phyloP scores from a whole-genome alignment of 2,329 filamentous ascomycete genomes.

The Microdochium nivale region DNA sequence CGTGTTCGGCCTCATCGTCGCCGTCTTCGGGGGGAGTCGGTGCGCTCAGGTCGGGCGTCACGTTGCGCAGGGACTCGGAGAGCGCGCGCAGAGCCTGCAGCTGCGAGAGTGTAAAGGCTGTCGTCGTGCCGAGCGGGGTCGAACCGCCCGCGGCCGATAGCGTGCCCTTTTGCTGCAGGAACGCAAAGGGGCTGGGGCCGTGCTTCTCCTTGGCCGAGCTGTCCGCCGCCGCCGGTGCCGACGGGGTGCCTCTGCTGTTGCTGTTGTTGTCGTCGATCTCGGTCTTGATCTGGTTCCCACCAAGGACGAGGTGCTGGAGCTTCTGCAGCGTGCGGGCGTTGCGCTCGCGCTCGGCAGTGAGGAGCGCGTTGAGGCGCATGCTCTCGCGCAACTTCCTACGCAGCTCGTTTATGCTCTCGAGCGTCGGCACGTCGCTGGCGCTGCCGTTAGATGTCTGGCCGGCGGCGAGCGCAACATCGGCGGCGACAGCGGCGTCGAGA shows the following conservation, averaged over 20 bases:
- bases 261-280: constrained; percentile 9
- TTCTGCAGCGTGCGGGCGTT: constrained; percentile 25
- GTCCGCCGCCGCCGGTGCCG: background rate
- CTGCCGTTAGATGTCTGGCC: constrained; percentile 11
- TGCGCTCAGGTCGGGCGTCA: constrained; percentile 53
- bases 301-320: constrained; percentile 20
- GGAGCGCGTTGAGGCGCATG: constrained; percentile 48
- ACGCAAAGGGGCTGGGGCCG: constrained; percentile 35
- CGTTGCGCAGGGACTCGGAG: constrained; percentile 47
- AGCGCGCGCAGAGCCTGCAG: constrained; percentile 69
- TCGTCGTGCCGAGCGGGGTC: constrained; percentile 58
- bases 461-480: constrained; percentile 2
- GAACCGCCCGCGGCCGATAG: constrained; percentile 38
- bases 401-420: constrained; percentile 62
- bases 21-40: constrained; percentile 2
- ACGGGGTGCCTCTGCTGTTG: constrained; percentile 2
- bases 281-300: constrained; percentile 14
- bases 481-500: constrained; percentile 8
- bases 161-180: constrained; percentile 45
- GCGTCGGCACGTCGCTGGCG: constrained; percentile 39
- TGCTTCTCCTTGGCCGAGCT: background rate
- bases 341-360: constrained; percentile 40
- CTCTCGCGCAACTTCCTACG: constrained; percentile 55
- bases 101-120: constrained; percentile 74
- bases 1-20: constrained; percentile 15